Conservation (phyloP, 257 asterid species). For the Echites panduratus region DNA sequence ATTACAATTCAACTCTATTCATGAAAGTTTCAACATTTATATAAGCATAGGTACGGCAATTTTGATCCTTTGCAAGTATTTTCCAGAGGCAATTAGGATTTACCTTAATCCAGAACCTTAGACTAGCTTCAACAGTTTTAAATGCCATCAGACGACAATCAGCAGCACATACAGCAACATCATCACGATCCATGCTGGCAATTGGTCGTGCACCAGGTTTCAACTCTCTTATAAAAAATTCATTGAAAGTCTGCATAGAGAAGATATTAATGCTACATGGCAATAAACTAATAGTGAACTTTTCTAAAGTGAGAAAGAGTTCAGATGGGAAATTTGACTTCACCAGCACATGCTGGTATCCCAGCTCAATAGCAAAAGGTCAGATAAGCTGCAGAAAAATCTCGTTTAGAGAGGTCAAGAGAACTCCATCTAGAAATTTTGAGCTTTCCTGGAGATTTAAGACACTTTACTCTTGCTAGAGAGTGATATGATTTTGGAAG, state of each 20-base stretch:
- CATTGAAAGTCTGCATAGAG: constrained; percentile 81
- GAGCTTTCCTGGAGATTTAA: background rate
- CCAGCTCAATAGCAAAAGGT: background rate
- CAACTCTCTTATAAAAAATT: constrained; percentile 83
- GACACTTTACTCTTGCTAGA: background rate
- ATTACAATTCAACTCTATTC: background rate
- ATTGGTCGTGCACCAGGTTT: constrained; percentile 78
- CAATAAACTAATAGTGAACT: background rate
- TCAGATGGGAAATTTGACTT: background rate
- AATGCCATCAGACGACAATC: constrained; percentile 91
- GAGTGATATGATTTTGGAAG: background rate
- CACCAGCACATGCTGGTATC: background rate
- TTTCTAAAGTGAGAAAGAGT: background rate
- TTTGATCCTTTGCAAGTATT: background rate
- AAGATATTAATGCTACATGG: background rate
- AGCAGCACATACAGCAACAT: constrained; percentile 84
- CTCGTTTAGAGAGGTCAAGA: background rate
- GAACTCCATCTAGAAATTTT: background rate
- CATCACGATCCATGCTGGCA: constrained; percentile 49
- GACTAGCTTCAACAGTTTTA: constrained; percentile 56
- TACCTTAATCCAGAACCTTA: constrained; percentile 96
- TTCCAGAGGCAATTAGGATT: constrained; percentile 8
- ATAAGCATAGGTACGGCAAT: background rate
- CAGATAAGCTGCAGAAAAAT: background rate
- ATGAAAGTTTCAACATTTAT: background rate